Evolutionary conservation across 139 green algal species (phyloP).

Genomic region (Limnomonas spitsbergensis): DNA sequence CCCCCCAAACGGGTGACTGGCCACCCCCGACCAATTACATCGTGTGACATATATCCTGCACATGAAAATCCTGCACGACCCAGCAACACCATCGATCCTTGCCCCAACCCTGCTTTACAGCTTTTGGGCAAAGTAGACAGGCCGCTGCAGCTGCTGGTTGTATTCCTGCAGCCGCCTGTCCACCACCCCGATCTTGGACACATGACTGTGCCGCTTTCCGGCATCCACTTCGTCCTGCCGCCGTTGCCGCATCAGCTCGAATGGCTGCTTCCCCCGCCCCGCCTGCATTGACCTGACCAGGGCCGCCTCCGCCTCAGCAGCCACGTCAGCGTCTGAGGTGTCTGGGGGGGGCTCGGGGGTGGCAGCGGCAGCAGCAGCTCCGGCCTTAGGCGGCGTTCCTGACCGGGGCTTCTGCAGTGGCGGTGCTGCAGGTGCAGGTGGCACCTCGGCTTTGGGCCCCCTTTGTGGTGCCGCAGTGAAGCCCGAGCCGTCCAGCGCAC

Average conservation of each 20-base stretch:
- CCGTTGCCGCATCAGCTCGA: constrained; percentile 5
- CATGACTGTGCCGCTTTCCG: neutral
- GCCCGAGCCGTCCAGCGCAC: neutral
- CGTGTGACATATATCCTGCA: too few species aligned
- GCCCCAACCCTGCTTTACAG: too few species aligned
- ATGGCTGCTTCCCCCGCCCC: neutral
- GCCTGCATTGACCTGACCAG: neutral
- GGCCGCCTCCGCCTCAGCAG: neutral
- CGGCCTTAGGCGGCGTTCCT: neutral
- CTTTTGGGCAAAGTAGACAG: neutral
- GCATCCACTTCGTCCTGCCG: constrained; percentile 2
- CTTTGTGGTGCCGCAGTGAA: neutral
- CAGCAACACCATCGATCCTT: too few species aligned
- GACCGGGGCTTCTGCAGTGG: neutral
- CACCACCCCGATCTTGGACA: neutral
- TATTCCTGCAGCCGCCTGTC: neutral
- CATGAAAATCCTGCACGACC: too few species aligned
- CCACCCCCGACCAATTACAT: too few species aligned
- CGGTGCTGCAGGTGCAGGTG: neutral
- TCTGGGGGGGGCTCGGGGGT: neutral
- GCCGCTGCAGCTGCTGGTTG: neutral
- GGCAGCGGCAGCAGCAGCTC: constrained; percentile 5
- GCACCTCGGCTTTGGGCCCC: neutral
- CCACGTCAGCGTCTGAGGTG: neutral
- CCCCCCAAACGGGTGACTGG: too few species aligned